phyloP scores from a whole-genome alignment of 164 flowering plant genomes.

The Magnolia sinica region DNA sequence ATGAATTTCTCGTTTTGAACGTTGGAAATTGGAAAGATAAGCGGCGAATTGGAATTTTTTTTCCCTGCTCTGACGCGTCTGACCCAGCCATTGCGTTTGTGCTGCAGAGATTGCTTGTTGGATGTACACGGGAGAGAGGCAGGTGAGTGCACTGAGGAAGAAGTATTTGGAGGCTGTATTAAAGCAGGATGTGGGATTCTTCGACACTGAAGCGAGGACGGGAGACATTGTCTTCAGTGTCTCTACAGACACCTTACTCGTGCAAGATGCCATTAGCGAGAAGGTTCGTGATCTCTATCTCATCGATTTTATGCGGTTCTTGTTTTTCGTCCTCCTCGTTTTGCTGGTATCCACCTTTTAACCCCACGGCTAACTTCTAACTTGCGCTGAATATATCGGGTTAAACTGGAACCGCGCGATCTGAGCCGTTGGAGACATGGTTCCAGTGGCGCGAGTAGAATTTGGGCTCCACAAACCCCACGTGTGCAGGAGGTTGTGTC shows the following conservation, averaged over 20 bases:
- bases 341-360: too few relatives aligned
- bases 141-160: conserved; percentile 74
- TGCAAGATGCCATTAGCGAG: conserved; percentile 98
- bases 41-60: neutral
- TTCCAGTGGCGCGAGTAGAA: too few relatives aligned
- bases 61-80: neutral
- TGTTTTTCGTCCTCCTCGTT: neutral
- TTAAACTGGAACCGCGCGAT: too few relatives aligned
- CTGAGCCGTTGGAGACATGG: too few relatives aligned
- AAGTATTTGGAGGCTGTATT: conserved; percentile 88
- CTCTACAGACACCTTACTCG: conserved; percentile 94
- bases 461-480: too few relatives aligned
- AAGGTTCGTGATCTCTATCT: conserved; percentile 47
- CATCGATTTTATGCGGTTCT: too few relatives aligned
- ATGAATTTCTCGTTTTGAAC: too few relatives aligned
- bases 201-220: conserved; percentile 95
- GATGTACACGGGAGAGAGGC: conserved; percentile 98
- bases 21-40: too few relatives aligned
- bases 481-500: too few relatives aligned
- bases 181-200: conserved; percentile 96
- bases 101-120: conserved; percentile 85
- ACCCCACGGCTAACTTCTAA: too few relatives aligned
- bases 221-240: conserved; percentile 96
- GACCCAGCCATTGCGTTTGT: neutral
- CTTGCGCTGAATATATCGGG: too few relatives aligned